A percentile compares a stretch with the other conserved stretches of the same genome.
phyloP scores from a whole-genome alignment of 1,139 yeast genomes.

The Yamadazyma kanchanaburiensis region DNA sequence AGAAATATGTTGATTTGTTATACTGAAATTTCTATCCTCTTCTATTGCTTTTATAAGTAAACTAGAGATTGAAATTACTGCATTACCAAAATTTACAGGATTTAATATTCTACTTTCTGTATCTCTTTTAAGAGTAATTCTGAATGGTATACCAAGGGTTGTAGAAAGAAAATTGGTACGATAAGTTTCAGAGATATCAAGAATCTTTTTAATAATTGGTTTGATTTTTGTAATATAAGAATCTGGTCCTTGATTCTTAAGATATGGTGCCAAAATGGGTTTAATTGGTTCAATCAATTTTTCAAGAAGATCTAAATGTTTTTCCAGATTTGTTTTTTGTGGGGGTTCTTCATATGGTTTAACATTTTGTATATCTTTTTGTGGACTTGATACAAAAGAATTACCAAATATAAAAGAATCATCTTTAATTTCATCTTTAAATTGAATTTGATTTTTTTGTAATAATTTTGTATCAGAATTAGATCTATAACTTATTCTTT shows the following conservation, averaged over 20 bases:
- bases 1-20: constrained; percentile 50
- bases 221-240: constrained; percentile 4
- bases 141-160: constrained; percentile 43
- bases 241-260: constrained; percentile 1
- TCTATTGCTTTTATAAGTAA: constrained; percentile 58
- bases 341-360: constrained; percentile 9
- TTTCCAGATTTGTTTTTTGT: constrained; percentile 5
- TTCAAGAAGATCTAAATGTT: constrained; percentile 6
- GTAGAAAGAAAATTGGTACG: constrained; percentile 22
- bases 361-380: constrained; percentile 2
- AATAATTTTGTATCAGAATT: constrained; percentile 29
- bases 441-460: constrained; percentile 15
- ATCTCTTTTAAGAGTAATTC: constrained; percentile 49
- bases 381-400: constrained; percentile 15
- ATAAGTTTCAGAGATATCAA: constrained; percentile 10
- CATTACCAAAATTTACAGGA: constrained; percentile 59
- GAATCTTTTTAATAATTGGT: constrained; percentile 6
- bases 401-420: constrained; percentile 31
- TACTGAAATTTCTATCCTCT: constrained; percentile 57
- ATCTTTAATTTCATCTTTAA: constrained; percentile 15
- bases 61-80: constrained; percentile 59
- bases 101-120: constrained; percentile 58
- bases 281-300: constrained; percentile 6
- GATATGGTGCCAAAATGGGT: constrained; percentile 2
- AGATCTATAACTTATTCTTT: constrained; percentile 36